phyloP scores from a whole-genome alignment of 2,329 filamentous ascomycete species.

The Bretziella fagacearum region DNA sequence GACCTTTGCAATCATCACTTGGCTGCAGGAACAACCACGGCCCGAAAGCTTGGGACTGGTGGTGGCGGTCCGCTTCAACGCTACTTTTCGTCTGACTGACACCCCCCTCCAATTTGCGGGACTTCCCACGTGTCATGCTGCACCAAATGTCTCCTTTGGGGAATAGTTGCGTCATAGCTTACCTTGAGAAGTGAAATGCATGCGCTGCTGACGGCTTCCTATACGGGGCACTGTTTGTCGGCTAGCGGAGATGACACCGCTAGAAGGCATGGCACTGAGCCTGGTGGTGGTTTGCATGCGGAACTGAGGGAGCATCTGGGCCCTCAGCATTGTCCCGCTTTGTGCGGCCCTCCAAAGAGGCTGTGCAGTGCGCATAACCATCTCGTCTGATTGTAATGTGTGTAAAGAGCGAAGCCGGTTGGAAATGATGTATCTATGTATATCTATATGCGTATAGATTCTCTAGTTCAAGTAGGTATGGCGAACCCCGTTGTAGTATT shows the following conservation, averaged over 20 bases:
- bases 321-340: background rate
- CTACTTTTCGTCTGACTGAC: background rate
- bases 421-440: background rate
- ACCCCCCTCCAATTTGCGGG: no score
- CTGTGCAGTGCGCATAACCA: background rate
- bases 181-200: background rate
- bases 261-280: background rate
- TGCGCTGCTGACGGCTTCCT: background rate
- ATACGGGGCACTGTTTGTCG: background rate
- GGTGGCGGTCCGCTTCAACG: background rate
- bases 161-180: background rate
- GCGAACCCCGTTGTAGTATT: background rate
- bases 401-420: background rate
- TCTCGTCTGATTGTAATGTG: background rate
- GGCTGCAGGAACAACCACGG: constrained; percentile 1
- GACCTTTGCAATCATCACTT: background rate
- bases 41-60: background rate
- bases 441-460: background rate
- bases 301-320: background rate
- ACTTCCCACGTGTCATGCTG: background rate
- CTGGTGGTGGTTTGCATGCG: no score
- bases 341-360: background rate
- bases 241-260: no score
- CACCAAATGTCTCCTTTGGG: no score
- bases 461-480: no score